Percentiles rank a stretch among this genome's conserved stretches.
phyloP scores from a whole-genome alignment of 768 basidiomycete genomes.

The Arthromyces matolae region DNA sequence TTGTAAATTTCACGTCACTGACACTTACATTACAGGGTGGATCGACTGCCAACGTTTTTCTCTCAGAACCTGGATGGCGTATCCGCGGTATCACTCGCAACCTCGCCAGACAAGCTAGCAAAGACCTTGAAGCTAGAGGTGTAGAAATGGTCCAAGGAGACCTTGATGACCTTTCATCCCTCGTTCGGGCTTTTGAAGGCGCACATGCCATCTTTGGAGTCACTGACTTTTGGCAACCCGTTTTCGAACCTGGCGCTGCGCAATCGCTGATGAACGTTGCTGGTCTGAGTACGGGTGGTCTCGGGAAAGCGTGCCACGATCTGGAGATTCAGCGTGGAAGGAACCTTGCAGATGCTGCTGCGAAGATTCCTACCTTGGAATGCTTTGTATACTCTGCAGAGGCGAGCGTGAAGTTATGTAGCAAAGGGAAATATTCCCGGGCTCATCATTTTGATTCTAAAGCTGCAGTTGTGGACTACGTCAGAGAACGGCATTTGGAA shows the following conservation, averaged over 20 bases:
- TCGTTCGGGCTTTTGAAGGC: constrained; percentile 2
- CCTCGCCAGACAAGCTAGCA: neutral
- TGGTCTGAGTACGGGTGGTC: too few relatives aligned
- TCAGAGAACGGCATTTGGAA: neutral
- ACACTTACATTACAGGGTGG: neutral
- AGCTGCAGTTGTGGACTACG: constrained; percentile 3
- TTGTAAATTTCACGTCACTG: neutral
- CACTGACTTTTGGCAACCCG: constrained; percentile 11
- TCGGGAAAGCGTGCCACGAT: constrained; percentile 5
- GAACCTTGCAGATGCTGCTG: constrained; percentile 6
- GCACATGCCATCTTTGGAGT: constrained; percentile 8
- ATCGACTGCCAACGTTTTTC: constrained; percentile 9
- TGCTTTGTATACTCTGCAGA: constrained; percentile 2
- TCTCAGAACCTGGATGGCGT: constrained; percentile 7
- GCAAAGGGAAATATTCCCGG: constrained; percentile 3
- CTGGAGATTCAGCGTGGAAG: constrained; percentile 7
- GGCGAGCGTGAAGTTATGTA: neutral
- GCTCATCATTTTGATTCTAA: constrained; percentile 8
- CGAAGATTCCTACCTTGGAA: neutral
- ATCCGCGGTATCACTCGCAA: constrained; percentile 9
- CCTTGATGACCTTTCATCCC: constrained; percentile 1
- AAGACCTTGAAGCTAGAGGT: neutral
- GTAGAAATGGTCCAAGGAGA: constrained; percentile 9
- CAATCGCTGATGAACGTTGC: too few relatives aligned
- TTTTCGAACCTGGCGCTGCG: neutral